phyloP scores from a whole-genome alignment of 192 early-diverging fungal species.

The Haplosporangium gracile region DNA sequence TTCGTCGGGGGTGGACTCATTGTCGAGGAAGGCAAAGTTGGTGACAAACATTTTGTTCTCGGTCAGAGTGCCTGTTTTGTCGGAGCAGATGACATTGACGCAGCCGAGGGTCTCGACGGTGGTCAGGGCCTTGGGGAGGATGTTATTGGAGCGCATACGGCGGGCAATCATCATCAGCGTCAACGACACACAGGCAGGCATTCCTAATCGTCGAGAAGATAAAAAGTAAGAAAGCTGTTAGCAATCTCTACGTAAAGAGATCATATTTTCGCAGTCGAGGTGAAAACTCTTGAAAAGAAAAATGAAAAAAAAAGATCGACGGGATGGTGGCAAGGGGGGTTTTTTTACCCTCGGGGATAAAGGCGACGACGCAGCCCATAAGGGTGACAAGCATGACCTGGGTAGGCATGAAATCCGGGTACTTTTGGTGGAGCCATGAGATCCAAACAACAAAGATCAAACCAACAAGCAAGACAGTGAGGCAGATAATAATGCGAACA shows the following conservation, averaged over 20 bases:
- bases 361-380: constrained; percentile 79
- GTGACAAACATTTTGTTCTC: constrained; percentile 79
- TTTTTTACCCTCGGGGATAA: constrained; percentile 74
- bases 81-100: constrained; percentile 73
- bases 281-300: neutral
- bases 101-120: constrained; percentile 92
- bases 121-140: constrained; percentile 86
- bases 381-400: constrained; percentile 59
- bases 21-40: constrained; percentile 58
- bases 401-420: constrained; percentile 67
- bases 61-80: constrained; percentile 96
- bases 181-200: constrained; percentile 86
- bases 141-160: constrained; percentile 76
- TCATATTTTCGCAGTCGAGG: constrained; percentile 1
- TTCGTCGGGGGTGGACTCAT: constrained; percentile 48
- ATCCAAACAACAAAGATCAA: constrained; percentile 67
- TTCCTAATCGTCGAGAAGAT: constrained; percentile 32
- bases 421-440: constrained; percentile 68
- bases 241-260: no score
- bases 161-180: constrained; percentile 82
- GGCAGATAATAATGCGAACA: constrained; percentile 74
- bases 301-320: neutral
- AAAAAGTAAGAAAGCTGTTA: neutral
- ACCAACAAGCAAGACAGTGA: constrained; percentile 60
- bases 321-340: neutral